Conservation (phyloP, 1,139 yeast genomes). For the Pichia sp. region DNA sequence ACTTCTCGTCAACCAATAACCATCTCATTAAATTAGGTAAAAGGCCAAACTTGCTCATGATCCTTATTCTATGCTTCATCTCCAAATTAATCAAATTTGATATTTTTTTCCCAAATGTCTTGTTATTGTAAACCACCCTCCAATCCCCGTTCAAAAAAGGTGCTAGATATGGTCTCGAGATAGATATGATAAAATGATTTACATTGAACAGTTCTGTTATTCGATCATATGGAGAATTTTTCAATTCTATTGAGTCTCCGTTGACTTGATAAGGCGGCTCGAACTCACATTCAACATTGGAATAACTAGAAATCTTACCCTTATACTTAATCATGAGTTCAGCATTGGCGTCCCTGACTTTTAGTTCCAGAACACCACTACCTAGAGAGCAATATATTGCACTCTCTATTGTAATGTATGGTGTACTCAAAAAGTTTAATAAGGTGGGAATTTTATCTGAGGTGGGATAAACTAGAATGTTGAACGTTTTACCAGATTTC, state of each 20-base stretch:
- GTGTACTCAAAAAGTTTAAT: constrained; percentile 86
- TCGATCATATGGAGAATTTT: constrained; percentile 55
- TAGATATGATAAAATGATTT: constrained; percentile 81
- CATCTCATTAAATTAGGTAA: constrained; percentile 68
- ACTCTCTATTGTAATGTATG: constrained; percentile 87
- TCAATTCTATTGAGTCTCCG: constrained; percentile 15
- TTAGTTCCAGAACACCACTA: constrained; percentile 49
- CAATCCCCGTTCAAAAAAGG: constrained; percentile 82
- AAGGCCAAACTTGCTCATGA: constrained; percentile 73
- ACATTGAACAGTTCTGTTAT: constrained; percentile 91
- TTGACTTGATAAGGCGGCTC: constrained; percentile 43
- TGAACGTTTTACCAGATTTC: constrained; percentile 76
- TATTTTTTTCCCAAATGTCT: constrained; percentile 37
- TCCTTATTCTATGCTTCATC: constrained; percentile 76
- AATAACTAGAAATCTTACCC: constrained; percentile 34
- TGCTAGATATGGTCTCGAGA: constrained; percentile 90
- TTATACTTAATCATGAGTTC: constrained; percentile 67
- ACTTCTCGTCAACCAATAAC: constrained; percentile 80
- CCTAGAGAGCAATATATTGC: constrained; percentile 72
- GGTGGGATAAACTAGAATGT: constrained; percentile 86
- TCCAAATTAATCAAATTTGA: constrained; percentile 54
- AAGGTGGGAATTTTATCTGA: constrained; percentile 69
- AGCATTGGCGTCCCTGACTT: constrained; percentile 35
- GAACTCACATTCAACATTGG: constrained; percentile 28
- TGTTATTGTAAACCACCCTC: constrained; percentile 45